phyloP scores from a whole-genome alignment of 148 eudicot species.

The Pharnaceum exiguum region DNA sequence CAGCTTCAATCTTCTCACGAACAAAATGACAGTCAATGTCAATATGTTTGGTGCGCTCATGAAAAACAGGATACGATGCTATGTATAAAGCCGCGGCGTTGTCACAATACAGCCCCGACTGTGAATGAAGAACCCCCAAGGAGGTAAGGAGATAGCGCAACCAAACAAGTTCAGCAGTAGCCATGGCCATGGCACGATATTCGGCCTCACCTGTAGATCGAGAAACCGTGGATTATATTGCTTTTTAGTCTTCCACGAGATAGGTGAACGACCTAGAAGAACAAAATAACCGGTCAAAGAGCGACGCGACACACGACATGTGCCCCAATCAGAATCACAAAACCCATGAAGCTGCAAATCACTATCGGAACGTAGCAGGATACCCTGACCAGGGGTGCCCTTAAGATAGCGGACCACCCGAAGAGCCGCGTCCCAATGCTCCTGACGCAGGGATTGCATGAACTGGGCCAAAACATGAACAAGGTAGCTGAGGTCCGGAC shows the following conservation, averaged over 20 bases:
- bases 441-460: neutral
- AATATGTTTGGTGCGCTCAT: slow-evolving; percentile 1
- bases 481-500: neutral
- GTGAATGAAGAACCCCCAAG: neutral
- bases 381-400: neutral
- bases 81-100: neutral
- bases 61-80: neutral
- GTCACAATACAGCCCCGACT: neutral
- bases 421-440: slow-evolving; percentile 8
- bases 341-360: neutral
- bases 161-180: neutral
- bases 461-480: neutral
- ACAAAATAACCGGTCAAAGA: neutral
- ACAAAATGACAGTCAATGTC: slow-evolving; percentile 1
- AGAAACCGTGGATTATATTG: no score
- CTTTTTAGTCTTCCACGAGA: slow-evolving; percentile 5
- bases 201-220: neutral
- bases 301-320: neutral
- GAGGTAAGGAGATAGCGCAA: neutral
- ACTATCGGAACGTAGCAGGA: neutral
- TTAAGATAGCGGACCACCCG: neutral
- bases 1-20: neutral
- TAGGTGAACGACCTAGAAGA: neutral
- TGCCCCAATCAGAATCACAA: neutral
- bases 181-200: neutral